A percentile compares a stretch with the other conserved stretches of the same genome.
Conservation (phyloP, 225 moss, liverwort and hornwort species). For the Marchantia paleacea region DNA sequence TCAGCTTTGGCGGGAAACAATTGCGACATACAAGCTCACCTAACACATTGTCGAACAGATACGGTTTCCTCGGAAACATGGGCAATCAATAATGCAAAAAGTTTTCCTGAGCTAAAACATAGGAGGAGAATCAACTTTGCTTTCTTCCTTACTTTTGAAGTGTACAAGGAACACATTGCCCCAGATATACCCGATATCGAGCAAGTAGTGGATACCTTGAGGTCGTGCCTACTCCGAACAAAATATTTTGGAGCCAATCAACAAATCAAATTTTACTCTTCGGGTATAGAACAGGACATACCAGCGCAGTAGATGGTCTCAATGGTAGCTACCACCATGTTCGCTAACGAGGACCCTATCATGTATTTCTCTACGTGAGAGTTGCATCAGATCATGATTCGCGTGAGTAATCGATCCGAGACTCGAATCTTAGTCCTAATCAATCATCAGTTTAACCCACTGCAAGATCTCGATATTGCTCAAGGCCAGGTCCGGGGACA, state of each 20-base stretch:
- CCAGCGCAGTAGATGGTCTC: background rate
- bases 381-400: background rate
- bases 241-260: background rate
- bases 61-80: background rate
- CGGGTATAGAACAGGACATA: background rate
- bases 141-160: background rate
- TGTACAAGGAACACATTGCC: background rate
- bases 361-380: background rate
- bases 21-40: background rate
- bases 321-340: background rate
- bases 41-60: background rate
- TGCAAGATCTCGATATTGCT: too few species aligned
- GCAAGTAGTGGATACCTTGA: background rate
- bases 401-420: background rate
- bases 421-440: background rate
- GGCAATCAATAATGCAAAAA: slow-evolving; percentile 3
- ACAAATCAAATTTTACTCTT: background rate
- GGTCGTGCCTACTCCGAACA: background rate
- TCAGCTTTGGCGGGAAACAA: background rate
- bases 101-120: background rate
- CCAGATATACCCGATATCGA: background rate
- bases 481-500: background rate
- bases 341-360: background rate
- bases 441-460: background rate
- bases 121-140: background rate